Evolutionary conservation across 2,329 filamentous ascomycete genomes (phyloP), one percentile per base, ranked within the genome.

Genomic region (Botrytis sinoallii): DNA sequence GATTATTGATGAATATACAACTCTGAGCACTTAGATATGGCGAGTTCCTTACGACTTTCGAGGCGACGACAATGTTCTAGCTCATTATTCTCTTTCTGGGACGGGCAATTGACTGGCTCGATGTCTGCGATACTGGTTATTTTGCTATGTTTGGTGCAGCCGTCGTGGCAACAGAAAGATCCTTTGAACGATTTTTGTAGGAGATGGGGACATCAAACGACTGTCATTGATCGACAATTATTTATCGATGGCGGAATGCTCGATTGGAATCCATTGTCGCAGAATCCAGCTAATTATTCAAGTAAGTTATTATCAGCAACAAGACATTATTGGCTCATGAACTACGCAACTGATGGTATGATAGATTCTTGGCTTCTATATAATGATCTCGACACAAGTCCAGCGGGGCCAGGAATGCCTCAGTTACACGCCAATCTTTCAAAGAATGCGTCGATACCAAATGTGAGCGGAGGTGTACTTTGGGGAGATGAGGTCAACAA

Each of bases 401-500:
- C 82, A 29, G 77, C 82, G 63, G 80, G 80, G 4, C 84, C 85
- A 22, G 76, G 75, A 42, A 73, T 78, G 84, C 89, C 89, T 4
- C 83, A 84, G 60, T 84, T 90, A 44, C 84, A 88, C 73, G 84
- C 85, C 55, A 88, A 90, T 73, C 83, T 91, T 14, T 86, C 85
- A 55, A 91, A 91, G 79, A 88, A 89, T 74, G 82, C 82, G 25
- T 84, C 85, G 4, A 83, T 91, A n/a, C 89, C 89, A 0, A 82
- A 83, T 74, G 81, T 86, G 12, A 81, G 82, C 61, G 84, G 85
- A 40, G 85, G 85, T 18, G 79, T 86, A 4, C 81, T 91, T 20
- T 91, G 89, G 89, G 83, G 85, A 12, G 90, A 91, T 79, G 83
- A 85, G 40, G 84, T 89, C 57, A 91, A 92, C 81, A 90, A 90